Base-by-base conservation (phyloP, 768 basidiomycete genomes). In the Trametes sanguinea region DNA sequence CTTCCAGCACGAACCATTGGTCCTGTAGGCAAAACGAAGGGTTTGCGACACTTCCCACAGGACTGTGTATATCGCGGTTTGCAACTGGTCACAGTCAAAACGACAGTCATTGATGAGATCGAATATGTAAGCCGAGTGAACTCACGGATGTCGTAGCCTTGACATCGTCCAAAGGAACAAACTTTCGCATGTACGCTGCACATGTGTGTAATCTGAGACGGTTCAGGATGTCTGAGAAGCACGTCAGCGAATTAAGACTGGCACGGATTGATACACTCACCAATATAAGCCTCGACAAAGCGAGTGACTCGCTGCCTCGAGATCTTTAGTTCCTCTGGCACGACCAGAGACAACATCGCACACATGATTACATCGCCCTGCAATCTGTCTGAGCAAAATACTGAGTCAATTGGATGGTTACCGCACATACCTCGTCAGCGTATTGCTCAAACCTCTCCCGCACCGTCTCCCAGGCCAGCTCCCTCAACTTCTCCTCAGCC, bases 281-380 rank as follows among this genome's bases (percentile, higher is more conserved):
- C 92, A 13, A 91, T 80, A 68, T 94, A 94, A 0, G 87, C 76
- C 62, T 90, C 87, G 16, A 91, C 69, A 60, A 92, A 88, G 29
- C 80, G 78, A 17, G 77, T 68, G 29, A 76, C 75, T 47, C 86
- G 76, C 48, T 68, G 69, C 22, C 72, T 70, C 0, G 76, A 71
- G n/a, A 90, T 71, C 40, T 69, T 65, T 45, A 94, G 75, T 68
- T 92, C 88, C 46, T 77, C 67, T 0, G 81, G 77, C 6, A 86
- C 89, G 17, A 93, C 75, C 1, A 90, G 68, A 3, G 83, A 78
- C 14, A 94, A 69, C 80, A 90, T 83, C 1, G 89, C 85, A 72
- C 90, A 92, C 80, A 86, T 89, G 68, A 92, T 92, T 1, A 92
- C 77, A 67, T 94, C 87, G 13, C 92, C 92, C 88, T 92, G 54